These are phyloP conservation scores for Suillus weaverae DNA, from an alignment of 768 basidiomycete genomes.

Conservation along the genomic window DNA sequence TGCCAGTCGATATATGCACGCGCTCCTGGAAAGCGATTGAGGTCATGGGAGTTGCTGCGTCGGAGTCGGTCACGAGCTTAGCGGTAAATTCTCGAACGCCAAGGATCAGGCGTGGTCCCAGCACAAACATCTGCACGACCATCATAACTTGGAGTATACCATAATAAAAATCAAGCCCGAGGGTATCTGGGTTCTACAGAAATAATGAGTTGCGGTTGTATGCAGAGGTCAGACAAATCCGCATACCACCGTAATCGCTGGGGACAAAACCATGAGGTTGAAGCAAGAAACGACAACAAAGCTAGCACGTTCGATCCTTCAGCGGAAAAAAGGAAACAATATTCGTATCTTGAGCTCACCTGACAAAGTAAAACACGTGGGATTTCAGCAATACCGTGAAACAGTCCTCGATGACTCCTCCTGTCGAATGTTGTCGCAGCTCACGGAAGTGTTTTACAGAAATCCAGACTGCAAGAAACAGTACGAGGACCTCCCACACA, in stretches of 20 bases:
- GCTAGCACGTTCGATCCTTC: not conserved
- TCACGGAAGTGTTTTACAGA: not conserved
- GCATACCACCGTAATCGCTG: not conserved
- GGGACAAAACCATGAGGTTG: not conserved
- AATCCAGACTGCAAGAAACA: not conserved
- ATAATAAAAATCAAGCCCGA: not conserved
- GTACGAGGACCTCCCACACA: not conserved
- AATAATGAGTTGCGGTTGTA: not conserved
- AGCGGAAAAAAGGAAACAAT: not conserved
- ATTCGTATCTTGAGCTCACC: not conserved
- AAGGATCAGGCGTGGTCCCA: not conserved
- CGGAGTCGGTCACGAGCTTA: not conserved
- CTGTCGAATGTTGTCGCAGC: not conserved
- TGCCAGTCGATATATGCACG: not conserved
- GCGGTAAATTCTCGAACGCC: not conserved
- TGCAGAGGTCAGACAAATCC: not conserved
- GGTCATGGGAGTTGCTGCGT: not conserved
- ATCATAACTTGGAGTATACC: not conserved
- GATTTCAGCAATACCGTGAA: not conserved
- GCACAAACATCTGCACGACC: not conserved
- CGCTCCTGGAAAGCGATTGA: not conserved
- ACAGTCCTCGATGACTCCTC: not conserved
- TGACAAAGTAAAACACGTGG: not conserved
- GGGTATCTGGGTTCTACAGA: not conserved
- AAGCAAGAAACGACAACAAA: not conserved